Evolutionary conservation across 805 yeast species (phyloP), one percentile per base, ranked within the genome.

Genomic region (Blastobotrys chiropterorum): DNA sequence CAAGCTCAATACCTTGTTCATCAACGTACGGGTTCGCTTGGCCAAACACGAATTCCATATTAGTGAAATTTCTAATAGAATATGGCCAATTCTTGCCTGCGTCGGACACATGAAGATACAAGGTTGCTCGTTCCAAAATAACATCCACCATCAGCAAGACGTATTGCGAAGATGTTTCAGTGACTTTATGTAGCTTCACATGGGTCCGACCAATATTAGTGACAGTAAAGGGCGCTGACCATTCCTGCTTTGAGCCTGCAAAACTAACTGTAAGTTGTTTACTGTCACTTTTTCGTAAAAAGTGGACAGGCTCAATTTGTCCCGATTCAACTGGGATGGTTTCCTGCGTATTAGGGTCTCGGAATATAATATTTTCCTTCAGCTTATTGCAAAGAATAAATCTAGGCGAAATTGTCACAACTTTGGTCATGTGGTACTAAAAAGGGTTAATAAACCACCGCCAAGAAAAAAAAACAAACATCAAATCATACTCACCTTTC

Each of bases 11-110:
- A 49, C 86, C 88, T 53, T 80, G 83, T 53, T 82, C 86, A 53
- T 79, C 79, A 30, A 78, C 60, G 61, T 68, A 65, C 0, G 97
- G 96, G 68, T 90, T 86, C 47, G 86, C 78, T 64, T 94, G 99
- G 65, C 85, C 92, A 57, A 95, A 81, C 47, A 82, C 77, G 62
- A 92, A 89, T 59, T 89, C 96, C n/a, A 79, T 70, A 55, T 88
- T 88, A 64, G 94, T 87, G 68, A 89, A 90, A 65, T 94, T 94
- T 55, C 97, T 73, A 42, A 94, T 83, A 0, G 97, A 87, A 64
- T 72, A 94, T 11, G 99, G 99, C 99, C 99, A 94, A 53, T 77
- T 73, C 54, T 82, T 77, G 38, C 80, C 79, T 1, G 95, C 94
- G 62, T 82, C 82, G 42, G 77, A 78, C 38, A 92, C 66, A 57